Evolutionary conservation across 441 rosid genomes (phyloP), one percentile per base, ranked within the genome.

Genomic region (Euphorbia celastroides): DNA sequence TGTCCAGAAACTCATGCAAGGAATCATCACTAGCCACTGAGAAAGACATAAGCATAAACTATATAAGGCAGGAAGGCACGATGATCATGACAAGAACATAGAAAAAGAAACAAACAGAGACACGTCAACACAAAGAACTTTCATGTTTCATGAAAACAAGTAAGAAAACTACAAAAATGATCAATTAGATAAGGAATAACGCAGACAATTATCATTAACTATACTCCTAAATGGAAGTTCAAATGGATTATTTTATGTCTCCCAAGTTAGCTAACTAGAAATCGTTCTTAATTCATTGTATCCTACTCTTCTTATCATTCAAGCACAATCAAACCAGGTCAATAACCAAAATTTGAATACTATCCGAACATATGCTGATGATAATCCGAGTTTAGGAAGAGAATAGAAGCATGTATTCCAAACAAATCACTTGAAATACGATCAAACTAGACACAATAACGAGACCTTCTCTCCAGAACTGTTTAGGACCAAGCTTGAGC

Each of bases 381-480:
- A 23, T 27, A 46, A 46, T 46, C 52, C 19, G 2, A 46, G 7
- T 7, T 46, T 10, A 41, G 44, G 44, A 11, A 2, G 52, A 46
- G 8, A n/a, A n/a, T n/a, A 30, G 16, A 38, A 14, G 14, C 48
- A 59, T 32, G 46, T 10, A 59, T 8, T 10, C 17, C 20, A 10
- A 59, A 10, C 28, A 34, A 59, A n/a, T 6, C 2, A 26, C 11
- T 25, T 25, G n/a, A 10, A 56, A 60, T 27, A 41, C 16, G 25
- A 5, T 42, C 17, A 62, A 3, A 41, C 7, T 5, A 13, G 9
- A 60, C n/a, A 44, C 0, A 11, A 42, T 14, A 44, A 42, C 6
- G 30, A 44, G 16, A 87, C 97, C 99, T 79, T 92, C 81, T 80
- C 75, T 83, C 99, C 99, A 94, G 71, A 94, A 94, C n/a, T 81